Evolutionary conservation across 31 red algal species (phyloP).

Genomic region (Endocladia muricata): DNA sequence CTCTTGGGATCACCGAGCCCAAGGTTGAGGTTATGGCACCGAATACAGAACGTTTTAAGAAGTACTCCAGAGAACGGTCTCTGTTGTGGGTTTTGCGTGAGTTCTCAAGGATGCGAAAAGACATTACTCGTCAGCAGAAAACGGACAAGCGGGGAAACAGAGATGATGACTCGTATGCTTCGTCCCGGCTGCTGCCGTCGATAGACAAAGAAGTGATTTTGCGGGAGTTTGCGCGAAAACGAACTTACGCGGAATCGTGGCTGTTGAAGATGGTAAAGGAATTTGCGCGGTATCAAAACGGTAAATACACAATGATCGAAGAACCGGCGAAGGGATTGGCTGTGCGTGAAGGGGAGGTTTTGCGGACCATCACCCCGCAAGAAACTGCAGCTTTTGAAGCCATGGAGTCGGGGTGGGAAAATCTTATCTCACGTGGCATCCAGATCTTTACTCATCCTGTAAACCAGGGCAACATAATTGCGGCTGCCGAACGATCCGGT

Average conservation of each 20-base stretch:
- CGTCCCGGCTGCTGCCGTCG: constrained; percentile 18
- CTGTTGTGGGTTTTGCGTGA: constrained; percentile 80
- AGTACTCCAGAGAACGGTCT: constrained; percentile 66
- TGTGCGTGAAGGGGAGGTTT: constrained; percentile 63
- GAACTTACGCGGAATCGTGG: constrained; percentile 73
- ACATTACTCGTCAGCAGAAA: constrained; percentile 49
- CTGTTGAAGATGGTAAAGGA: constrained; percentile 72
- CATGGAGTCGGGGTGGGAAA: constrained; percentile 90
- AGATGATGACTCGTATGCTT: not conserved
- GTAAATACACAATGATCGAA: constrained; percentile 57
- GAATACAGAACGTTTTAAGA: constrained; percentile 85
- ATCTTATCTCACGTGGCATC: constrained; percentile 61
- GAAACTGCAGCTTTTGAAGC: constrained; percentile 92
- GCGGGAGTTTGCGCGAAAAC: constrained; percentile 48
- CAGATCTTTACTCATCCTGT: constrained; percentile 79
- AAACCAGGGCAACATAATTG: constrained; percentile 78
- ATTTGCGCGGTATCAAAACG: constrained; percentile 66
- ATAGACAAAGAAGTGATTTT: constrained; percentile 70
- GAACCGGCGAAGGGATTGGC: constrained; percentile 50
- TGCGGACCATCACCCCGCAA: constrained; percentile 79
- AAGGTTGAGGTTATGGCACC: constrained; percentile 92
- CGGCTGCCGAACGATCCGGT: constrained; percentile 69
- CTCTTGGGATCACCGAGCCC: constrained; percentile 79
- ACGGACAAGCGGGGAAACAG: constrained; percentile 30
- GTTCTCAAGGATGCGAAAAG: constrained; percentile 59